Percentiles rank a stretch among this genome's conserved stretches.
Conservation (phyloP, 1,284 basidiomycete species). For the Pseudomicrostroma phylloplanum region DNA sequence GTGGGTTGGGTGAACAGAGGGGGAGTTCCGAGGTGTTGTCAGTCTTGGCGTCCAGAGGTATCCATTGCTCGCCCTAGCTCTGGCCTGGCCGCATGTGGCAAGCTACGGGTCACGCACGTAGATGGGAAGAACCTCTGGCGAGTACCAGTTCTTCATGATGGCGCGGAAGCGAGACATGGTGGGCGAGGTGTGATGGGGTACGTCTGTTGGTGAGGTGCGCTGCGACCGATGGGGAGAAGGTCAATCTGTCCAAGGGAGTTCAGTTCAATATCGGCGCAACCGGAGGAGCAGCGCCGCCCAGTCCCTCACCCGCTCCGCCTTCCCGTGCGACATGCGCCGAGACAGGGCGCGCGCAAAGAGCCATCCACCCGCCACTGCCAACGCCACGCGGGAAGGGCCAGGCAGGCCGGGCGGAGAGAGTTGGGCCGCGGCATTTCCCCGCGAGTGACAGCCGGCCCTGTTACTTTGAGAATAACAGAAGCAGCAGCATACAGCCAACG, state of each 20-base stretch:
- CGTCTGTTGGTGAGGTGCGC: background rate
- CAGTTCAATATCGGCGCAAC: too few relatives aligned
- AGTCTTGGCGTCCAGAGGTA: background rate
- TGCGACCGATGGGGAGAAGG: background rate
- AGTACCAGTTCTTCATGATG: constrained; percentile 7
- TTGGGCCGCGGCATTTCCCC: too few relatives aligned
- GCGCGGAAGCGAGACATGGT: constrained; percentile 3
- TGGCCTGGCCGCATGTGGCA: background rate
- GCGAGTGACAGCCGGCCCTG: too few relatives aligned
- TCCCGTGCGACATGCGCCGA: too few relatives aligned
- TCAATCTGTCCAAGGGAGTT: background rate
- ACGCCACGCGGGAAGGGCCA: too few relatives aligned
- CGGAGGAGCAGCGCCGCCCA: too few relatives aligned
- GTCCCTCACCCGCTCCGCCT: too few relatives aligned
- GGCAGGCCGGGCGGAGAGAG: too few relatives aligned
- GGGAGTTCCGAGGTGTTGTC: background rate
- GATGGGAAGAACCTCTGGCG: constrained; percentile 6
- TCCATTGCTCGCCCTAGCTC: background rate
- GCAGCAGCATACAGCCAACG: too few relatives aligned
- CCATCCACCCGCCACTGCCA: too few relatives aligned
- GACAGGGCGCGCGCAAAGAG: too few relatives aligned
- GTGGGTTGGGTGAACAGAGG: background rate
- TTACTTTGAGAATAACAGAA: too few relatives aligned
- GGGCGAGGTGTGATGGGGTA: background rate
- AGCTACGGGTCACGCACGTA: background rate